Evolutionary conservation across 225 moss, liverwort and hornwort genomes (phyloP).

Genomic region (Takakia lepidozioides): DNA sequence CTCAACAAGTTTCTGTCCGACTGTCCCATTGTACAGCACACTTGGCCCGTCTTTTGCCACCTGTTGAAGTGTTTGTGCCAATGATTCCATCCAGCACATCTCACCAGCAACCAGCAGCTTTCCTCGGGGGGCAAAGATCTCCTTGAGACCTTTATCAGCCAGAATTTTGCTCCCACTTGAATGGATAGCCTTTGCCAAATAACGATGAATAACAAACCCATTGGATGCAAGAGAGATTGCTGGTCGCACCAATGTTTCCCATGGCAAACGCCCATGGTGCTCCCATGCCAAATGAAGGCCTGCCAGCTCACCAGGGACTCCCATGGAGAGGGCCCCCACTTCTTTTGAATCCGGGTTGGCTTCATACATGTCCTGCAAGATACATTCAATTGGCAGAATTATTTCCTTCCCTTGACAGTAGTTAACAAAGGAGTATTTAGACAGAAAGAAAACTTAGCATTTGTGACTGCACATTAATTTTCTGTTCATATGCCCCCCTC

Average conservation of each 20-base stretch:
- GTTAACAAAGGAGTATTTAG: no score
- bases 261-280: slow-evolving; percentile 51
- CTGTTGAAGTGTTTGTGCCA: slow-evolving; percentile 38
- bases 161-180: slow-evolving; percentile 6
- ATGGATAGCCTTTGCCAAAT: slow-evolving; percentile 32
- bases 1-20: slow-evolving; percentile 42
- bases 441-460: no score
- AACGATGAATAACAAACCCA: slow-evolving; percentile 59
- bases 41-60: slow-evolving; percentile 43
- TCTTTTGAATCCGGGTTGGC: slow-evolving; percentile 21
- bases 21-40: slow-evolving; percentile 48
- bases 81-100: slow-evolving; percentile 27
- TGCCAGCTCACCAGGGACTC: slow-evolving; percentile 69
- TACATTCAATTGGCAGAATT: background rate
- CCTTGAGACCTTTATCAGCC: slow-evolving; percentile 35
- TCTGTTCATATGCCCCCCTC: no score
- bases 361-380: slow-evolving; percentile 63
- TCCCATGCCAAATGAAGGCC: slow-evolving; percentile 63
- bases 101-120: slow-evolving; percentile 44
- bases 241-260: slow-evolving; percentile 44
- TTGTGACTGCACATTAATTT: no score
- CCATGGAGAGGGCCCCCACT: slow-evolving; percentile 48
- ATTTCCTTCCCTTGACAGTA: no score
- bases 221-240: slow-evolving; percentile 37
- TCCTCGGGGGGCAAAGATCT: slow-evolving; percentile 53